These are phyloP conservation scores for Fusarium nodosum DNA, from an alignment of 2,329 filamentous ascomycete species.

Conservation along the genomic window DNA sequence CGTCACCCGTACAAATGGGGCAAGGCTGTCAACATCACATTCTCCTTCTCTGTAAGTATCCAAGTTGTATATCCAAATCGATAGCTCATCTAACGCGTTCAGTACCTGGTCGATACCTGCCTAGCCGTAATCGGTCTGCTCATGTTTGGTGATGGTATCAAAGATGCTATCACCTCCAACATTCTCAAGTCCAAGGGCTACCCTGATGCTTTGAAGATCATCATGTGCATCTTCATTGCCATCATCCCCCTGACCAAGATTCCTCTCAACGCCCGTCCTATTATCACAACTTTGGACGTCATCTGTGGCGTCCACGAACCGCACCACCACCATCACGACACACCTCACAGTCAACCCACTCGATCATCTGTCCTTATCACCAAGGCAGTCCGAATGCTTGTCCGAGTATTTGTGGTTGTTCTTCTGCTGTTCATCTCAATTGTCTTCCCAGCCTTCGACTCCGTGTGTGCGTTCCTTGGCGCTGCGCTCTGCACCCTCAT, in stretches of 20 bases:
- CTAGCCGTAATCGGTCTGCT: conserved; percentile 88
- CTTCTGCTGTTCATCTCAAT: conserved; percentile 81
- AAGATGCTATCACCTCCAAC: conserved; percentile 91
- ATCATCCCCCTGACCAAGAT: conserved; percentile 97
- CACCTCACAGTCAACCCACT: conserved; percentile 49
- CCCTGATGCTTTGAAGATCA: conserved; percentile 77
- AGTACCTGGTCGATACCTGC: conserved; percentile 83
- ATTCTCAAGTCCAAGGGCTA: conserved; percentile 82
- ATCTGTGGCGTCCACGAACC: conserved; percentile 77
- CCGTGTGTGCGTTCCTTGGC: conserved; percentile 92
- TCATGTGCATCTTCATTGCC: conserved; percentile 87
- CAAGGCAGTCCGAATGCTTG: conserved; percentile 64
- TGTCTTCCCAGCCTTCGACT: conserved; percentile 81
- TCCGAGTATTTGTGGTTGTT: conserved; percentile 77
- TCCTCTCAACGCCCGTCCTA: conserved; percentile 89
- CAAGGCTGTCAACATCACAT: conserved; percentile 81
- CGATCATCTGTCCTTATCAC: conserved; percentile 60
- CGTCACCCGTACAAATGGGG: conserved; percentile 84
- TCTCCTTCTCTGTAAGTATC: conserved; percentile 80
- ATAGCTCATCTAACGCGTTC: conserved; percentile 12
- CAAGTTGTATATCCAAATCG: background rate
- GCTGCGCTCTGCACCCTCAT: conserved; percentile 93
- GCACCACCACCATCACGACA: conserved; percentile 55
- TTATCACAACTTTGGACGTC: conserved; percentile 87
- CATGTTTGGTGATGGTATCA: conserved; percentile 94